Evolutionary conservation across 2,329 filamentous ascomycete genomes (phyloP).

Genomic region (Lomentospora prolificans): DNA sequence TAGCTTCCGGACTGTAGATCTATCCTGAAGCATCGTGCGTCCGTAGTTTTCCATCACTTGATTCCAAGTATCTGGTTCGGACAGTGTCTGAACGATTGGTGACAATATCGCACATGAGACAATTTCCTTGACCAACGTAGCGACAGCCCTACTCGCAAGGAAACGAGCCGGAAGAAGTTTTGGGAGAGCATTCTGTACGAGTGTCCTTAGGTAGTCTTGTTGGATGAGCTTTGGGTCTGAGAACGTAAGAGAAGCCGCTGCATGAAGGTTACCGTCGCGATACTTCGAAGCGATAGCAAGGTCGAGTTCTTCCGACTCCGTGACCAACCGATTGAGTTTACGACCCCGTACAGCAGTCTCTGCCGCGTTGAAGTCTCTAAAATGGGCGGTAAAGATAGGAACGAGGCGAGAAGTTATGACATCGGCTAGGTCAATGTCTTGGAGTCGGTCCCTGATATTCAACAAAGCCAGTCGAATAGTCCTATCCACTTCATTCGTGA

Average conservation of each 20-base stretch:
- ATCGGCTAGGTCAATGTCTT: conserved; percentile 73
- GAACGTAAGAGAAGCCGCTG: conserved; percentile 72
- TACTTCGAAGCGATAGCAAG: conserved; percentile 94
- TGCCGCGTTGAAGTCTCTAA: conserved; percentile 84
- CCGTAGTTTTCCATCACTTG: conserved; percentile 87
- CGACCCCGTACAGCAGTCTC: conserved; percentile 79
- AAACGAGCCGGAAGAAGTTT: conserved; percentile 63
- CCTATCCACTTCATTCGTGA: conserved; percentile 79
- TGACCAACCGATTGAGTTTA: conserved; percentile 80
- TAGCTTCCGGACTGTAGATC: conserved; percentile 87
- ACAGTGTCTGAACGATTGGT: conserved; percentile 68
- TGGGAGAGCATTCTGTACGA: conserved; percentile 65
- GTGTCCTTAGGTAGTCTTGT: conserved; percentile 75
- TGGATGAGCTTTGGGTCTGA: conserved; percentile 77
- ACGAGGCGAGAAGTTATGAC: conserved; percentile 72
- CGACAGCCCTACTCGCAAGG: conserved; percentile 70
- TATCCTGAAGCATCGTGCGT: conserved; percentile 80
- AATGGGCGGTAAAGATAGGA: conserved; percentile 78
- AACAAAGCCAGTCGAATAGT: conserved; percentile 63
- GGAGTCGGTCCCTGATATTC: conserved; percentile 61
- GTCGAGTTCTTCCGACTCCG: conserved; percentile 93
- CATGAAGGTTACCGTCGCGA: conserved; percentile 76
- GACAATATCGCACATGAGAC: conserved; percentile 85
- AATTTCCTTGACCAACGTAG: conserved; percentile 75
- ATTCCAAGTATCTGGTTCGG: conserved; percentile 96